These are phyloP conservation scores for Yamadazyma phyllophila DNA, from an alignment of 805 yeast species.

Conservation along the genomic window DNA sequence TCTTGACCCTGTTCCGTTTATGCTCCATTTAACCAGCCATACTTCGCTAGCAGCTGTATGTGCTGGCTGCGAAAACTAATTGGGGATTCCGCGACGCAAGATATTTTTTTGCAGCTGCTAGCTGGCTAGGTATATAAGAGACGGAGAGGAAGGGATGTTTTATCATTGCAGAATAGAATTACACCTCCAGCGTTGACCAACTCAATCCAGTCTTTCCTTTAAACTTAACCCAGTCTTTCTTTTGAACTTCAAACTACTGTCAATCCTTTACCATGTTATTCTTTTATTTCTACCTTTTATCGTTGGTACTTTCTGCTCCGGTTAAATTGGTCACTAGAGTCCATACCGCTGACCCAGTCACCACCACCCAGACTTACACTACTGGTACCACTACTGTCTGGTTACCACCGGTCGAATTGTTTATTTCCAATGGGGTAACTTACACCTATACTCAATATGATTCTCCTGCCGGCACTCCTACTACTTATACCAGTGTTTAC, in stretches of 20 bases:
- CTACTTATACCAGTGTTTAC: conserved; percentile 25
- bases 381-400: conserved; percentile 50
- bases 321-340: conserved; percentile 47
- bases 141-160: neutral
- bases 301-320: conserved; percentile 31
- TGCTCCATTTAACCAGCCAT: neutral
- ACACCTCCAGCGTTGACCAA: neutral
- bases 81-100: conserved; percentile 1
- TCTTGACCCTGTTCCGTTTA: neutral
- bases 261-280: conserved; percentile 8
- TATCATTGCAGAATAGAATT: neutral
- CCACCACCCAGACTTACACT: conserved; percentile 38
- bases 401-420: conserved; percentile 52
- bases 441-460: conserved; percentile 46
- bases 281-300: conserved; percentile 18
- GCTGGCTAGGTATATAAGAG: conserved; percentile 1
- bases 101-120: conserved; percentile 7
- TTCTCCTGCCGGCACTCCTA: conserved; percentile 33
- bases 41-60: neutral
- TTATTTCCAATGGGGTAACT: conserved; percentile 51
- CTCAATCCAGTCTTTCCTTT: neutral
- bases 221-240: conserved; percentile 5
- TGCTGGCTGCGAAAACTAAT: conserved; percentile 13
- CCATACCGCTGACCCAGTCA: conserved; percentile 56
- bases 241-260: conserved; percentile 3